Base-by-base conservation (phyloP, 2,329 filamentous ascomycete species). In the Fusarium dimerum region DNA sequence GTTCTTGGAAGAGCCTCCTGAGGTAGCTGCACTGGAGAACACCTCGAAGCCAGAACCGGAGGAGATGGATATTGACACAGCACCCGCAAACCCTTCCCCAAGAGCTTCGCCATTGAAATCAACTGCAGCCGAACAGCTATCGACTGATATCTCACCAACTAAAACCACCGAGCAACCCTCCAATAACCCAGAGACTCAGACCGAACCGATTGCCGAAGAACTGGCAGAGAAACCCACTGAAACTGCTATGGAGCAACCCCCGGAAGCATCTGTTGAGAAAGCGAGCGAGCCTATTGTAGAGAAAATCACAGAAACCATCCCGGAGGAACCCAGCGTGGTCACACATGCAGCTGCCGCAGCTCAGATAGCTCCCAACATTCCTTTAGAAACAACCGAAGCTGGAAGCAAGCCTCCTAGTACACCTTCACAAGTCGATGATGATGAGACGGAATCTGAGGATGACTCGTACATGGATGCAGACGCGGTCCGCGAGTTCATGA, bases 401-500 rank as follows among this genome's bases (percentile, higher is more conserved):
- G 63, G 49, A 29, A 67, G 68, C n/a, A 75, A 64, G 30, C 64
- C 66, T 6, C 72, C 73, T 0, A 80, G 73, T 52, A 81, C 75
- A 8, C 77, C 78, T 5, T 81, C 78, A 5, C 78, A 77, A 40
- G 71, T 74, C 30, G 78, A 79, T 45, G 79, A 79, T 32, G 73
- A 82, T 46, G 78, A 79, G 44, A 82, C 80, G 3, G 80, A 83
- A 54, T 76, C 80, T 8, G 81, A 84, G 45, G 79, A 78, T 40
- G 73, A 80, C 38, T 75, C 80, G n/a, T 75, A 73, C 38, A 71
- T 77, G 54, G 75, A 75, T n/a, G 67, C 79, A 26, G 77, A 79
- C 40, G 71, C 73, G 6, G 75, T 80, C 29, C 76, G 81, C 11
- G 74, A 78, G 48, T 78, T 75, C 51, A 79, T 81, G 68, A 67